Evolutionary conservation across 805 yeast genomes (phyloP), one percentile per base, ranked within the genome.

Genomic region (Huiozyma sinensis): DNA sequence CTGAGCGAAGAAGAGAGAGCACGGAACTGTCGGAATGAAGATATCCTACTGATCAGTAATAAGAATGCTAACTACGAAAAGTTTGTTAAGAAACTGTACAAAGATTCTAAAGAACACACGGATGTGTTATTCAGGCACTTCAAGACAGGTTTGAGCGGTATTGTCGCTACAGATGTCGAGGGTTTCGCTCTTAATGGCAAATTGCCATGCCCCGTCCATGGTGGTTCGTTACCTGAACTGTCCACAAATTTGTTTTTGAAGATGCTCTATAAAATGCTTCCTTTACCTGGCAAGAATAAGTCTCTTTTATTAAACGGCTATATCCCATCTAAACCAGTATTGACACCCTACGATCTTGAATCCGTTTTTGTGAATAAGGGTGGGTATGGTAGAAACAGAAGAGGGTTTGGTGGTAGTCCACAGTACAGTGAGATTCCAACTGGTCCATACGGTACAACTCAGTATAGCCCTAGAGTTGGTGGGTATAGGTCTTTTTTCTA

Each of bases 291-390:
- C 47, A 67, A 66, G 34, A 69, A 64, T 10, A 92, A 90, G 58
- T 82, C 95, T 1, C 83, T 92, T 83, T 67, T 90, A 24, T 62
- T 90, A 50, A 83, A 80, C 39, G 97, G 97, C 0, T 86, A 69
- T 56, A 76, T 78, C 47, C 73, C 87, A 5, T 81, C 79, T 47
- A 65, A 66, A 33, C 69, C 71, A 13, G 79, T 80, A 6, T 66
- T 90, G 39, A 77, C 77, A 5, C 76, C 74, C 35, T 81, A 80
- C 40, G 97, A 89, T 53, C 74, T 71, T 44, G 86, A 81, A 49
- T 65, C 72, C 8, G 68, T 86, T 10, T 73, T 77, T 52, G 77
- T 76, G 33, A 58, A 63, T 45, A 31, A 11, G n/a, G 5, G 9
- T 9, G 64, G 67, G 40, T 50, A 59, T 42, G 62, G 66, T 46